These are phyloP conservation scores for Paramecium biaurelia DNA, from an alignment of 73 alveolate species.

Conservation along the genomic window DNA sequence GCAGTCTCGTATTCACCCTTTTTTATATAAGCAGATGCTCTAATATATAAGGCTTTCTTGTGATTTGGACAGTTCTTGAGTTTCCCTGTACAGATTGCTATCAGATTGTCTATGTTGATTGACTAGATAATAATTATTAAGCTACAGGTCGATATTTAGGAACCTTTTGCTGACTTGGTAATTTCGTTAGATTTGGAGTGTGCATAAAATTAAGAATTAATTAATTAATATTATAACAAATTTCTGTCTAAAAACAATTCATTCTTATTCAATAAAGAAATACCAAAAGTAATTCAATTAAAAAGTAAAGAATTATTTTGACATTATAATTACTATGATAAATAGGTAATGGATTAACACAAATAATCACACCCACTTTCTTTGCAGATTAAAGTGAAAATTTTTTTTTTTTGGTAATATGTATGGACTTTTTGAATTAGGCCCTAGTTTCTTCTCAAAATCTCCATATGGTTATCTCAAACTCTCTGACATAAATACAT, in stretches of 20 bases:
- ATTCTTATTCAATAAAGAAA: too few species aligned
- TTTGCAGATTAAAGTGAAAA: conserved; percentile 46
- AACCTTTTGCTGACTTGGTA: not conserved
- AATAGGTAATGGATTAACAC: not conserved
- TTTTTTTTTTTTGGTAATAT: conserved; percentile 51
- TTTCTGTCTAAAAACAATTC: too few species aligned
- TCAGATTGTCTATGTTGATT: conserved; percentile 79
- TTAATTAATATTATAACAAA: too few species aligned
- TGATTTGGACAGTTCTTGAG: conserved; percentile 74
- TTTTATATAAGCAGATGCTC: conserved; percentile 81
- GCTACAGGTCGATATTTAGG: conserved; percentile 38
- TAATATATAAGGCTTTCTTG: conserved; percentile 78
- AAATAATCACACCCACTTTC: conserved; percentile 41
- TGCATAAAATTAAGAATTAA: not conserved
- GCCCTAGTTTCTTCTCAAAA: conserved; percentile 47
- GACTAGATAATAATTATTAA: conserved; percentile 48
- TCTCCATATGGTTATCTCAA: conserved; percentile 57
- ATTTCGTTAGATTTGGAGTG: not conserved
- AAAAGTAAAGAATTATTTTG: too few species aligned
- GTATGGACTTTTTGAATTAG: conserved; percentile 42
- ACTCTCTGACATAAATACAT: conserved; percentile 43
- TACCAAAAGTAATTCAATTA: too few species aligned
- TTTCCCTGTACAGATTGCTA: conserved; percentile 75
- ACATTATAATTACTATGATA: too few species aligned
- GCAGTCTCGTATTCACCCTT: conserved; percentile 74